These are phyloP conservation scores for Heritiera fomes DNA, from an alignment of 345 rosid genomes.

Conservation along the genomic window DNA sequence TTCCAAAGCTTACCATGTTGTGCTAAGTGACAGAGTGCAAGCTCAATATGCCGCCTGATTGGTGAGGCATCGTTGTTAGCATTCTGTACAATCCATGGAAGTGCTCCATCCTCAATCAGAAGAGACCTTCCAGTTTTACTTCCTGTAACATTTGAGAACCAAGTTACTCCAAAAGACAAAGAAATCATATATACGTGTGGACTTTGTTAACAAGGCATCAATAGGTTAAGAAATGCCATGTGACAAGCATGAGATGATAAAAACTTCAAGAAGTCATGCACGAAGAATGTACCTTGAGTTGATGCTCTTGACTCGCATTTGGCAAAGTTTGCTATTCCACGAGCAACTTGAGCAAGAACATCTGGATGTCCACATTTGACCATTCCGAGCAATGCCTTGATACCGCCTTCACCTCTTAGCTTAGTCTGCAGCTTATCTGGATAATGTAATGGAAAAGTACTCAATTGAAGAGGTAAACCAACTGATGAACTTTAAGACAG, in stretches of 20 bases:
- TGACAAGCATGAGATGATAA: background rate
- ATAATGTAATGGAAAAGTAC: background rate
- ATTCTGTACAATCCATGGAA: conserved; percentile 92
- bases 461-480: background rate
- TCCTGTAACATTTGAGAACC: conserved; percentile 49
- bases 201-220: conserved; percentile 14
- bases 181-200: background rate
- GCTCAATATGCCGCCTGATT: conserved; percentile 82
- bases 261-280: background rate
- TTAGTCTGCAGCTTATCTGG: conserved; percentile 86
- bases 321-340: conserved; percentile 97
- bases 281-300: conserved; percentile 59
- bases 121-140: conserved; percentile 76
- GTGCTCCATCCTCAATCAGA: conserved; percentile 88
- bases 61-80: conserved; percentile 82
- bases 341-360: conserved; percentile 99
- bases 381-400: conserved; percentile 94
- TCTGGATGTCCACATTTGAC: conserved; percentile 89
- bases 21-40: conserved; percentile 95
- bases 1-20: conserved; percentile 65
- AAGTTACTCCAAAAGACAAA: background rate
- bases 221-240: background rate
- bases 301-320: conserved; percentile 98
- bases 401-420: conserved; percentile 92
- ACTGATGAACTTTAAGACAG: background rate